phyloP scores from a whole-genome alignment of 192 early-diverging fungal species.

The Entophlyctis luteolus region DNA sequence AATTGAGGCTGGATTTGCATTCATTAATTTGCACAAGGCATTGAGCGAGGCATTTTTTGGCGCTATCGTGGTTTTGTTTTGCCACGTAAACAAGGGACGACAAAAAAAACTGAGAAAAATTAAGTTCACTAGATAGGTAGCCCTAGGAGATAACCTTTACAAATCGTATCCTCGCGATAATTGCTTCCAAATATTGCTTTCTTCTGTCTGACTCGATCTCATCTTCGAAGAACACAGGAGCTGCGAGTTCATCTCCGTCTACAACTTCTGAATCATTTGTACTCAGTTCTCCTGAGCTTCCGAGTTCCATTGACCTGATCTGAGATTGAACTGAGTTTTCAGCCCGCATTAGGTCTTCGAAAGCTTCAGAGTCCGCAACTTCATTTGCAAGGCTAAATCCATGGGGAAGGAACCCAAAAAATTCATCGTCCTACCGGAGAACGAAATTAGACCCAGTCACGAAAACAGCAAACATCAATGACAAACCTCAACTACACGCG shows the following conservation, averaged over 20 bases:
- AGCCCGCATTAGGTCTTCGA: constrained; percentile 7
- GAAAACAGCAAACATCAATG: neutral
- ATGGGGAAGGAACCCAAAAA: constrained; percentile 1
- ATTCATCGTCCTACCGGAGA: constrained; percentile 26
- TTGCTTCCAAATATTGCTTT: constrained; percentile 8
- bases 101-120: neutral
- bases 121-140: no score
- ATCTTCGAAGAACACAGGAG: neutral
- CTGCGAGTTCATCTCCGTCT: neutral
- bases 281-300: neutral
- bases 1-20: neutral
- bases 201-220: neutral
- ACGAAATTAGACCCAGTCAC: neutral
- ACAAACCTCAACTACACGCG: neutral
- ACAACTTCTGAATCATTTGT: neutral
- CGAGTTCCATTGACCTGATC: neutral
- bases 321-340: neutral
- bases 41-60: constrained; percentile 19
- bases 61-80: constrained; percentile 8
- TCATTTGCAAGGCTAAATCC: constrained; percentile 8
- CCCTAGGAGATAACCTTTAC: neutral
- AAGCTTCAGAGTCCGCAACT: constrained; percentile 17
- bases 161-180: constrained; percentile 10
- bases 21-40: constrained; percentile 10
- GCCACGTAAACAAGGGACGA: constrained; percentile 1